Percentiles rank a stretch among this genome's conserved stretches.
phyloP scores from a whole-genome alignment of 2,329 filamentous ascomycete genomes.

The Aspergillus sp. region DNA sequence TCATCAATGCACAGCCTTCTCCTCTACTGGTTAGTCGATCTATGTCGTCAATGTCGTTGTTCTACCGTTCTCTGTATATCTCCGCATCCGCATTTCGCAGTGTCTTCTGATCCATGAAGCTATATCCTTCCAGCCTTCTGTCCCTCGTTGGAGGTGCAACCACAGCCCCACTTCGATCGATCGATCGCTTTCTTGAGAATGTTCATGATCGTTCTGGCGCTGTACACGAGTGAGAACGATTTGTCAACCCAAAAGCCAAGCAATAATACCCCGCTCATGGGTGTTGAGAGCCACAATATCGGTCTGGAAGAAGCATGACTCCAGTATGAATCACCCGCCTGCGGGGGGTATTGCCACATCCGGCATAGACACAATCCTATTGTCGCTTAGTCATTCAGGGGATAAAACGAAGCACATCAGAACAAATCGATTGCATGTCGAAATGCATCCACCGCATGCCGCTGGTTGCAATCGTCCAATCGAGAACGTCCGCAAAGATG shows the following conservation, averaged over 20 bases:
- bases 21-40: too few relatives aligned
- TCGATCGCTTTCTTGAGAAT: not conserved
- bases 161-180: not conserved
- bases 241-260: not conserved
- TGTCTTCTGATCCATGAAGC: too few relatives aligned
- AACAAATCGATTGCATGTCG: not conserved
- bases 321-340: not conserved
- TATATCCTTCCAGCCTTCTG: not conserved
- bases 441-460: not conserved
- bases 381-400: not conserved
- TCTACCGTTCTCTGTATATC: too few relatives aligned
- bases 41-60: too few relatives aligned
- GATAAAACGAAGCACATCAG: not conserved
- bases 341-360: not conserved
- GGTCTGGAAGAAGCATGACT: not conserved
- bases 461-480: not conserved
- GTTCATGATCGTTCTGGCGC: not conserved
- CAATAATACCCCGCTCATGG: not conserved
- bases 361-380: not conserved
- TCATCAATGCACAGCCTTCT: not conserved
- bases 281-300: not conserved
- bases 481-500: not conserved
- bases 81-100: too few relatives aligned
- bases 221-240: not conserved
- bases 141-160: not conserved